Percentiles rank a stretch among this genome's conserved stretches.
Evolutionary conservation across 306 rosid species (phyloP).

Genomic region (Quercus cerris): DNA sequence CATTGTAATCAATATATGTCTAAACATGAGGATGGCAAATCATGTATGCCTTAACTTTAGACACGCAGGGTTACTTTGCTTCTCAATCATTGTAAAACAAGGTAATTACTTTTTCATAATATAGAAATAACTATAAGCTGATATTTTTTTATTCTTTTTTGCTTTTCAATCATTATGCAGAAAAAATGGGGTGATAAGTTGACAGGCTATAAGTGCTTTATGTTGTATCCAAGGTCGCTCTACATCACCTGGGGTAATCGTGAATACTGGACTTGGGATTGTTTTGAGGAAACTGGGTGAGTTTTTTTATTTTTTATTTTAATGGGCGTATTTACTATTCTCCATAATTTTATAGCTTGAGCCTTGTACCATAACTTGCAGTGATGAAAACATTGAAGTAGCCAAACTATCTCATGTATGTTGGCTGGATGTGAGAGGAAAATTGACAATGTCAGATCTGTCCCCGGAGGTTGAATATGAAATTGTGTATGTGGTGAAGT

Average conservation of each 20-base stretch:
- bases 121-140: no score
- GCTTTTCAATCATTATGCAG: neutral
- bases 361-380: neutral
- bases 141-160: neutral
- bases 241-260: neutral
- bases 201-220: neutral
- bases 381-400: constrained; percentile 21
- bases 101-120: no score
- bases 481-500: constrained; percentile 7
- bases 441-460: constrained; percentile 14
- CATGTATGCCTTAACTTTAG: no score
- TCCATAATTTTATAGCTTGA: no score
- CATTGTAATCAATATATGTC: no score
- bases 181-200: constrained; percentile 12
- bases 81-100: no score
- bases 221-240: constrained; percentile 10
- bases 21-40: no score
- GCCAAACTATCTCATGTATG: neutral
- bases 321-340: no score
- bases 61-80: no score
- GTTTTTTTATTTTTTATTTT: no score
- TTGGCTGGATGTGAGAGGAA: constrained; percentile 14
- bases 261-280: constrained; percentile 4
- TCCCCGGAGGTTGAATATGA: constrained; percentile 9
- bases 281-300: constrained; percentile 14